These are phyloP conservation scores for Pseudocercospora fuligena DNA, from an alignment of 2,329 filamentous ascomycete genomes.

Conservation along the genomic window DNA sequence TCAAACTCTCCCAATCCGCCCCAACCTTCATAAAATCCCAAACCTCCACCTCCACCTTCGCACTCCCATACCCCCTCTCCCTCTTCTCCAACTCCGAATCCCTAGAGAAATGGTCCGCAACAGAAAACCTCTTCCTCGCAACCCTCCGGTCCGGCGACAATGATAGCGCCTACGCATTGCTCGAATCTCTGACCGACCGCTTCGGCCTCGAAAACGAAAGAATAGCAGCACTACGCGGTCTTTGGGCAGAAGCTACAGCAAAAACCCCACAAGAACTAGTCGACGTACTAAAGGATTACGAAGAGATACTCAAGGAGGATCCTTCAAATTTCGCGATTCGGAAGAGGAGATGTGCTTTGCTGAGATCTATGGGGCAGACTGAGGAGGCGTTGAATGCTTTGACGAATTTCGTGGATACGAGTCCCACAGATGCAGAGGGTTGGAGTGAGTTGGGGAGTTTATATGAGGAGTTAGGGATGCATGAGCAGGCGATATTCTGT, in stretches of 20 bases:
- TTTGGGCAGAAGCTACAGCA: slow-evolving; percentile 84
- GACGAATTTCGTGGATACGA: slow-evolving; percentile 76
- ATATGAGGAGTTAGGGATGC: slow-evolving; percentile 79
- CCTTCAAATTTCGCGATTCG: slow-evolving; percentile 81
- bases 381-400: slow-evolving; percentile 76
- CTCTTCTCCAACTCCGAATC: slow-evolving; percentile 64
- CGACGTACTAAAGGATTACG: slow-evolving; percentile 75
- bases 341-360: slow-evolving; percentile 80
- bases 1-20: slow-evolving; percentile 55
- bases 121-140: slow-evolving; percentile 85
- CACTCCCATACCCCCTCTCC: slow-evolving; percentile 57
- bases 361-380: slow-evolving; percentile 72
- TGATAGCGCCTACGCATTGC: slow-evolving; percentile 72
- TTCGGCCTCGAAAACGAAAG: slow-evolving; percentile 87
- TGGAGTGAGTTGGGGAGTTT: slow-evolving; percentile 92
- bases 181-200: slow-evolving; percentile 75
- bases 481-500: slow-evolving; percentile 82
- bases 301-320: slow-evolving; percentile 73
- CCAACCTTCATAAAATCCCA: slow-evolving; percentile 45
- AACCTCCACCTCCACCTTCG: slow-evolving; percentile 40
- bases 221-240: slow-evolving; percentile 78
- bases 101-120: slow-evolving; percentile 79
- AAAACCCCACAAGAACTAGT: slow-evolving; percentile 68
- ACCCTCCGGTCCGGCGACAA: slow-evolving; percentile 86
- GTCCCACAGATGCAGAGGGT: slow-evolving; percentile 87